Evolutionary conservation across 2,329 filamentous ascomycete species (phyloP).

Genomic region (Sarocladiaceae sp.): DNA sequence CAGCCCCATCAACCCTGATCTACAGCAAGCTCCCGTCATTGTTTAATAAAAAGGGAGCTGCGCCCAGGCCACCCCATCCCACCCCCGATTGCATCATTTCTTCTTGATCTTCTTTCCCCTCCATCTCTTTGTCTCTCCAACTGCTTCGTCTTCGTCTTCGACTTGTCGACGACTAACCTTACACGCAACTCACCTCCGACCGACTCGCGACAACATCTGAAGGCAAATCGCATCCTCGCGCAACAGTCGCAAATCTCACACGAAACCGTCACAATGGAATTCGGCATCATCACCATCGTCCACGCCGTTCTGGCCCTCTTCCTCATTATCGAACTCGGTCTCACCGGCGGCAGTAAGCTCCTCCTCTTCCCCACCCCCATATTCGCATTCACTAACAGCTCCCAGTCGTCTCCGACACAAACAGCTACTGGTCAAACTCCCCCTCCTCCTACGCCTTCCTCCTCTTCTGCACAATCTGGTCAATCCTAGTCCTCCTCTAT

Average conservation of each 20-base stretch:
- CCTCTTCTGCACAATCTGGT: constrained; percentile 76
- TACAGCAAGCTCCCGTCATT: background rate
- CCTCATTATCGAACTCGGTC: constrained; percentile 68
- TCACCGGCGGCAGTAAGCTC: constrained; percentile 66
- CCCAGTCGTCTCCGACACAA: constrained; percentile 49
- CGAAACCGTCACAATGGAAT: constrained; percentile 36
- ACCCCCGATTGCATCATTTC: constrained; percentile 9
- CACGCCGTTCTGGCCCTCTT: constrained; percentile 66
- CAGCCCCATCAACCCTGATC: constrained; percentile 1
- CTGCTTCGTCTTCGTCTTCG: background rate
- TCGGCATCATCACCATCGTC: constrained; percentile 55
- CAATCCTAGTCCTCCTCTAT: constrained; percentile 66
- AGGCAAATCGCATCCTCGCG: background rate
- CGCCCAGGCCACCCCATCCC: background rate
- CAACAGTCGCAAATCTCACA: background rate
- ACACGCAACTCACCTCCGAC: background rate
- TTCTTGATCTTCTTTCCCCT: background rate
- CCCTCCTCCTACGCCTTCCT: constrained; percentile 68
- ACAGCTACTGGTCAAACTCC: constrained; percentile 22
- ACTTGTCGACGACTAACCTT: too few species aligned
- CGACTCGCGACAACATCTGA: background rate
- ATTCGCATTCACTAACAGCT: background rate
- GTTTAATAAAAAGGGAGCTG: background rate
- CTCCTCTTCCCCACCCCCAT: background rate
- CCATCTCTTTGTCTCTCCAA: background rate